Evolutionary conservation across 2,329 filamentous ascomycete species (phyloP).

Genomic region (Pseudocercospora cruenta): DNA sequence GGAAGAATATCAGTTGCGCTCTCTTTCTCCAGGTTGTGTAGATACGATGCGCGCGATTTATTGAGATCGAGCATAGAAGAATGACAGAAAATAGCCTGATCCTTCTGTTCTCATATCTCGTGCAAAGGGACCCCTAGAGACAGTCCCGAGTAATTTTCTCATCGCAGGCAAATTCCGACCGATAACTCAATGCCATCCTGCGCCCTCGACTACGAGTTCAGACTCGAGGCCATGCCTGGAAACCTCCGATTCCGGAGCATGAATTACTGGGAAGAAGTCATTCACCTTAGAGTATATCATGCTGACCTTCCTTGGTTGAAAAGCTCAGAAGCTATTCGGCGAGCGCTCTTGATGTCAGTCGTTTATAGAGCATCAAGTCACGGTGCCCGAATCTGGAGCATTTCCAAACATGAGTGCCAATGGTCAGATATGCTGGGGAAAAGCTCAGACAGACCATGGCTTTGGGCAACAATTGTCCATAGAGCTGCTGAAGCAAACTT

Average conservation of each 20-base stretch:
- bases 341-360: not conserved
- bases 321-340: not conserved
- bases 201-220: not conserved
- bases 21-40: not conserved
- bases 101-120: not conserved
- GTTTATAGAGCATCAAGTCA: not conserved
- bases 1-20: not conserved
- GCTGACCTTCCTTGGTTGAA: not conserved
- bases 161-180: no score
- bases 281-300: not conserved
- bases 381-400: not conserved
- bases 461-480: not conserved
- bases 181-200: not conserved
- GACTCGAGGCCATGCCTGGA: not conserved
- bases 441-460: not conserved
- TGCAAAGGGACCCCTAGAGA: not conserved
- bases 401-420: not conserved
- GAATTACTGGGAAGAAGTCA: not conserved
- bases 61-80: not conserved
- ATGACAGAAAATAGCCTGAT: not conserved
- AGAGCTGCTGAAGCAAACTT: no score
- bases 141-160: no score
- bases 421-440: not conserved
- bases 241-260: not conserved
- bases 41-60: no score